Evolutionary conservation across 2,329 filamentous ascomycete species (phyloP), one percentile per base, ranked within the genome.

Genomic region (Trichoderma gracile): DNA sequence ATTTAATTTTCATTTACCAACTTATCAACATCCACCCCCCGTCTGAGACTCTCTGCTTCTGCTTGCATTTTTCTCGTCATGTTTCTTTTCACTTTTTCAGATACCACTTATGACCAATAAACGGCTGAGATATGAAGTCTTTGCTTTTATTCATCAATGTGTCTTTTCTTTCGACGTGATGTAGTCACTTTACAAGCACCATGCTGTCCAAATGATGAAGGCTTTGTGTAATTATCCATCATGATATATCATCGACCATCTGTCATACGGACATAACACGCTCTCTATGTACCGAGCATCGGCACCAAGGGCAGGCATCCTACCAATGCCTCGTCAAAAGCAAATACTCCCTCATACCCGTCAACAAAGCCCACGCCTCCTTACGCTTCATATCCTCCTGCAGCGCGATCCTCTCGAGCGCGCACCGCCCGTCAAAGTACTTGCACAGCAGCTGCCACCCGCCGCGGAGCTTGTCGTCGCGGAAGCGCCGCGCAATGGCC

Each of bases 381-480:
- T 94, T 96, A 64, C 92, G 83, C 80, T 95, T 96, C 79, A 96
- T 84, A 6, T 91, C 90, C 77, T 97, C 92, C 64, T 89, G 84
- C n/a, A 95, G 80, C 1, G 90, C 86, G 68, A 99, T 90, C 70
- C 93, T 88, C 78, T 99, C 95, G 66, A 98, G 81, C 2, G 93
- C 89, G 72, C 90, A 88, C 64, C 84, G 85, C 1, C 95, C 95
- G 74, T 98, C 93, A 70, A 98, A 92, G 76, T 97, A 95, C 75
- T 90, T 92, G 71, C 89, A 84, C 70, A 97, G 87, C 50, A 84
- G 80, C 2, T 86, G 85, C 90, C 93, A 96, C 54, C 85, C 83
- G 64, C 86, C 83, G 47, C 85, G 82, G 15, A 91, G 76, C 65
- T 87, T 85, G 17, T 80, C 79, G 67, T 87, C 82, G 64, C 74